Evolutionary conservation across 805 yeast genomes (phyloP), one percentile per base, ranked within the genome.

Genomic region (Kodamaea restingae): DNA sequence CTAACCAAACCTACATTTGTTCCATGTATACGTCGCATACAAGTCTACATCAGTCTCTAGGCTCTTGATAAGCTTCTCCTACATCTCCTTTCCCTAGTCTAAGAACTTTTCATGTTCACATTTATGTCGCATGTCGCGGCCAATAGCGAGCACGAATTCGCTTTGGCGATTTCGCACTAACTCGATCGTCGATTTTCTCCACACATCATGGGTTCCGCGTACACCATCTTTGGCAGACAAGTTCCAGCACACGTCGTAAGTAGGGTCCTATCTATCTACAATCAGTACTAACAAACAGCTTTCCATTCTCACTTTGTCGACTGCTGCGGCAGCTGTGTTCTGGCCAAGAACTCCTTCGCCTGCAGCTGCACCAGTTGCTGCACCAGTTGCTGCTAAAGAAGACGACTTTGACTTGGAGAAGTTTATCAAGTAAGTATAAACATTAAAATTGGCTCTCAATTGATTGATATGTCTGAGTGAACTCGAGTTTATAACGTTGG

Each of bases 231-330:
- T 32, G 73, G 73, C 41, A 67, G 47, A 55, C 70, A 67, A 56
- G 73, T 67, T 45, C 72, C 69, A 42, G 58, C 73, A 29, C 71
- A 67, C 50, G 48, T 64, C 43, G 73, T 67, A 66, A 15, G 73
- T 65, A 30, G 10, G 21, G 15, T 7, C 4, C 17, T 15, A 2
- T 2, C 2, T 21, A 18, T 15, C 30, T 32, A 26, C 12, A 26
- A 4, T 25, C 21, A 14, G 26, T 17, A 35, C 41, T 42, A 44
- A 52, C 55, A 45, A 39, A 36, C 36, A 67, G 73, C 70, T 67
- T 49, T 56, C 73, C 28, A 53, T 67, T 39, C 53, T 60, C 44
- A 67, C 73, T 15, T 64, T 67, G 45, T 66, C 62, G 11, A 49
- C 71, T 9, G 70, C 63, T 26, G 63, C 58, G 20, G 71, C 60